A percentile compares a stretch with the other conserved stretches of the same genome.
These are phyloP conservation scores for Phylloporus sp. DNA, from an alignment of 768 basidiomycete genomes.

Conservation along the genomic window DNA sequence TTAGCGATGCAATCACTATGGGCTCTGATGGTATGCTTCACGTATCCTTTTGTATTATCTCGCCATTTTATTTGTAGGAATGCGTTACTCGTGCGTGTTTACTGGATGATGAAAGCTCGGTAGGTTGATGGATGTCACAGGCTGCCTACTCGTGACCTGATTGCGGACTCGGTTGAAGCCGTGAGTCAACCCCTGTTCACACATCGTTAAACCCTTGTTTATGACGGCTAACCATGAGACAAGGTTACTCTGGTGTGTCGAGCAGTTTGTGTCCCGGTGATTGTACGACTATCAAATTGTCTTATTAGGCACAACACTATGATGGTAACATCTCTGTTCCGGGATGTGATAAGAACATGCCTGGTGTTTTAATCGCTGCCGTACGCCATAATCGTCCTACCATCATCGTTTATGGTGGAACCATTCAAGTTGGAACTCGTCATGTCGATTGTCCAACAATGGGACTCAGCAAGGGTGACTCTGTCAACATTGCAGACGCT, in stretches of 20 bases:
- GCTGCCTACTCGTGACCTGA: conserved; percentile 82
- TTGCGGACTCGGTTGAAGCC: conserved; percentile 86
- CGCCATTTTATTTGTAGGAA: conserved; percentile 45
- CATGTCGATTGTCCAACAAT: conserved; percentile 77
- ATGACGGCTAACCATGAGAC: conserved; percentile 6
- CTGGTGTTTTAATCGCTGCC: conserved; percentile 83
- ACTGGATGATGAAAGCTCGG: background rate
- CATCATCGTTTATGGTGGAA: conserved; percentile 83
- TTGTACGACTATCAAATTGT: background rate
- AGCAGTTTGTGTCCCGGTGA: background rate
- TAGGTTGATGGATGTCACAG: conserved; percentile 33
- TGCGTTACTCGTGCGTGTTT: conserved; percentile 75
- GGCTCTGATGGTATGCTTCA: conserved; percentile 69
- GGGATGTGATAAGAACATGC: conserved; percentile 93
- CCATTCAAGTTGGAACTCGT: conserved; percentile 74
- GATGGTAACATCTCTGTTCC: conserved; percentile 86
- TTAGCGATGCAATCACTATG: conserved; percentile 85
- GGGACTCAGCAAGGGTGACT: conserved; percentile 74
- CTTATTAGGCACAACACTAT: conserved; percentile 73
- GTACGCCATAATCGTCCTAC: conserved; percentile 85
- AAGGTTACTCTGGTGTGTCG: conserved; percentile 55
- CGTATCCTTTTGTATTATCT: background rate
- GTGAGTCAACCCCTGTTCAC: conserved; percentile 39
- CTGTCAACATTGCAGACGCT: conserved; percentile 79
- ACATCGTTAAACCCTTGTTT: too few relatives aligned